Evolutionary conservation across 208 protist genomes (phyloP).

Genomic region (Porcisia hertigi): DNA sequence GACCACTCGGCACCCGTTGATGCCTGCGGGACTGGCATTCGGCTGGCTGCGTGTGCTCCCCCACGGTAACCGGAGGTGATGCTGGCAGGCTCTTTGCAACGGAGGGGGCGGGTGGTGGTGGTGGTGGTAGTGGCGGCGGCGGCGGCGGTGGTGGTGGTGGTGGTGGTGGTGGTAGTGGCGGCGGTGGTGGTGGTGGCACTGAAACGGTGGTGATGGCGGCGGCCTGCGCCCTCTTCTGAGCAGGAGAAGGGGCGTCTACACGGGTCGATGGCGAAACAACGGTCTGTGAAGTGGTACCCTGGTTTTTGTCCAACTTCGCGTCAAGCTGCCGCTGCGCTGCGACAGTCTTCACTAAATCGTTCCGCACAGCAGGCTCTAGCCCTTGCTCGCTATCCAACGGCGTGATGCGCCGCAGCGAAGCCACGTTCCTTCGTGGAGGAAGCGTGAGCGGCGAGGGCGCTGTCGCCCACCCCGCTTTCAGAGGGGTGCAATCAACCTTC

Average conservation of each 20-base stretch:
- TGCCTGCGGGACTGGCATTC: not conserved
- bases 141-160: not conserved
- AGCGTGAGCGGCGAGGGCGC: not conserved
- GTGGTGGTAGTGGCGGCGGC: too few species aligned
- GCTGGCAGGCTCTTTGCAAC: not conserved
- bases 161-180: too few species aligned
- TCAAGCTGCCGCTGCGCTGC: not conserved
- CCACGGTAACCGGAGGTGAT: not conserved
- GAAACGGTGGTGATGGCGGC: not conserved
- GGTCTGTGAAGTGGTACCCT: not conserved
- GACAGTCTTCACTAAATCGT: not conserved
- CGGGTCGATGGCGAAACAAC: not conserved
- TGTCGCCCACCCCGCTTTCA: not conserved
- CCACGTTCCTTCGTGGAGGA: conserved; percentile 3
- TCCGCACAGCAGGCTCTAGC: not conserved
- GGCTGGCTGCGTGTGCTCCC: not conserved
- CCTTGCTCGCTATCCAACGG: not conserved
- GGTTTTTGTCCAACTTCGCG: not conserved
- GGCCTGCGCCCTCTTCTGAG: not conserved
- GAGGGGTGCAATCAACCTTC: not conserved
- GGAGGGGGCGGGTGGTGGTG: not conserved
- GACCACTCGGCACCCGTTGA: not conserved
- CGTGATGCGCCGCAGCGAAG: not conserved
- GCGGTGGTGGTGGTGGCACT: not conserved
- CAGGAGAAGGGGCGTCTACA: too few species aligned